Evolutionary conservation across 177 flowering plant genomes (phyloP).

Genomic region (Telopea speciosissima): DNA sequence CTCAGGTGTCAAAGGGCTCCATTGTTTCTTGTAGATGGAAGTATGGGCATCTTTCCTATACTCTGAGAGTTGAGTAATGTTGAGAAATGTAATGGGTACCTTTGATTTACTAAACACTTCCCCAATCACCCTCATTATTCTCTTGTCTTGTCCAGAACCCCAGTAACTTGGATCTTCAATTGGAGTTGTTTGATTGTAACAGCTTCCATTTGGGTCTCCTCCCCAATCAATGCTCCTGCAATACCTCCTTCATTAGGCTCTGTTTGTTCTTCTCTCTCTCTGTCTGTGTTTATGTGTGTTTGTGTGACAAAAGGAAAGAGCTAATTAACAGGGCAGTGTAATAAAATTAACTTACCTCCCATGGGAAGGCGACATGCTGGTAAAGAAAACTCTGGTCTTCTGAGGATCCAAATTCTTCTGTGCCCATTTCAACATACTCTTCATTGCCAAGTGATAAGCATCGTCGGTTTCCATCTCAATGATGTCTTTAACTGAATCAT

Average conservation of each 20-base stretch:
- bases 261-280: too few relatives aligned
- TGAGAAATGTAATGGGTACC: constrained; percentile 45
- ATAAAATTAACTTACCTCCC: constrained; percentile 22
- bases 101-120: constrained; percentile 50
- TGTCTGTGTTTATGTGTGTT: too few relatives aligned
- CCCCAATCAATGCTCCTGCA: constrained; percentile 75
- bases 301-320: background rate
- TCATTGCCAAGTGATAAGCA: constrained; percentile 73
- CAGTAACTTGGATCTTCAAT: constrained; percentile 56
- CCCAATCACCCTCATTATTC: constrained; percentile 60
- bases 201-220: constrained; percentile 44
- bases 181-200: constrained; percentile 57
- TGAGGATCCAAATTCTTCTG: constrained; percentile 52
- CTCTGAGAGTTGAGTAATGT: constrained; percentile 70
- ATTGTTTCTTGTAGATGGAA: constrained; percentile 80
- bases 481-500: constrained; percentile 50
- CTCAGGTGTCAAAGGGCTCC: constrained; percentile 64
- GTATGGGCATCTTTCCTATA: constrained; percentile 32
- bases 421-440: constrained; percentile 71
- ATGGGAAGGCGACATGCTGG: constrained; percentile 91
- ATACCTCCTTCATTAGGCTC: background rate
- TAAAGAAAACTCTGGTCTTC: constrained; percentile 71
- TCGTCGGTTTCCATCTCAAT: constrained; percentile 50
- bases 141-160: constrained; percentile 45
- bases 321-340: constrained; percentile 9